Evolutionary conservation across 2,329 filamentous ascomycete genomes (phyloP).

Genomic region (Monosporascus ibericus): DNA sequence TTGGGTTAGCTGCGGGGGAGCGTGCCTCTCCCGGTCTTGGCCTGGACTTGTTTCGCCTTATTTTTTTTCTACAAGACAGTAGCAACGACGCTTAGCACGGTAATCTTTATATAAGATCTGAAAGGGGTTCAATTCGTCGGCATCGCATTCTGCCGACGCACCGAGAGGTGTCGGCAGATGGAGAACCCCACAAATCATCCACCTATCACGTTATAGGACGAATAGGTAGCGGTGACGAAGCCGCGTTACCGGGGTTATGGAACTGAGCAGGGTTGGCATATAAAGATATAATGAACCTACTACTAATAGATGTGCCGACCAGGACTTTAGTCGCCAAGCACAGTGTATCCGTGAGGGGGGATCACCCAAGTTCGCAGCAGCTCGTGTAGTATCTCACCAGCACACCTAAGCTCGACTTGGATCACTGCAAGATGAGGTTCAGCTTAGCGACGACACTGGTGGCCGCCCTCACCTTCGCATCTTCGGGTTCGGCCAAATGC

Average conservation of each 20-base stretch:
- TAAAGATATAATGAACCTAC: background rate
- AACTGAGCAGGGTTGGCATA: background rate
- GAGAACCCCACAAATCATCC: background rate
- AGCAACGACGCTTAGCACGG: too few relatives aligned
- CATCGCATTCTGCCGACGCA: background rate
- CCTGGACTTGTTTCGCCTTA: background rate
- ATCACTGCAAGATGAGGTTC: background rate
- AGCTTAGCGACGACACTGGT: background rate
- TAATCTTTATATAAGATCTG: background rate
- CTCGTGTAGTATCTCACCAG: background rate
- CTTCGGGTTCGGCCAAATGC: constrained; percentile 1
- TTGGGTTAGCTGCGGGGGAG: background rate
- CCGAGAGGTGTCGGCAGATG: background rate
- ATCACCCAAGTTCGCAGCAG: background rate
- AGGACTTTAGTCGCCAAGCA: too few relatives aligned
- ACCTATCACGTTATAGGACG: background rate
- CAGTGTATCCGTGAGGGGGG: background rate
- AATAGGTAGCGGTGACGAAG: background rate
- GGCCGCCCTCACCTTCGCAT: background rate
- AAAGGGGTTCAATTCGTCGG: background rate
- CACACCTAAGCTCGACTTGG: background rate
- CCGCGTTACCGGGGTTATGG: background rate
- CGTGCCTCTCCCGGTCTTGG: background rate
- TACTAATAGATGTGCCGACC: background rate
- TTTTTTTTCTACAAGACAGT: background rate